phyloP scores from a whole-genome alignment of 2,329 filamentous ascomycete genomes.

The Claviceps sp. region DNA sequence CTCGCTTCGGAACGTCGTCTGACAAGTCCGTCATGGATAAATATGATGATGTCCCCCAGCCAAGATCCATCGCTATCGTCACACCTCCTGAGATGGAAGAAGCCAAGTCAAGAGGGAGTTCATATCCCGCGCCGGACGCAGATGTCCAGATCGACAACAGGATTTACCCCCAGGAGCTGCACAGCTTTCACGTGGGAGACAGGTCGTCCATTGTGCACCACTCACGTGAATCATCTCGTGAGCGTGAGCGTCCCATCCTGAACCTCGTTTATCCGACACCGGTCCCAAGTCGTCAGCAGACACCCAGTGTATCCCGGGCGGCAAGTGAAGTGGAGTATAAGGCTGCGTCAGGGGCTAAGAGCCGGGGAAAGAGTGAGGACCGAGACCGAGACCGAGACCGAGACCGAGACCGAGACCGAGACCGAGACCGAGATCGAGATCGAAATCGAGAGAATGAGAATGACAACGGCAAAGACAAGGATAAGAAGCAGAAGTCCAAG shows the following conservation, averaged over 20 bases:
- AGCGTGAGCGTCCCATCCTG: constrained; percentile 42
- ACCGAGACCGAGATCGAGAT: not conserved
- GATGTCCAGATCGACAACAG: constrained; percentile 49
- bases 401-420: not conserved
- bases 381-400: not conserved
- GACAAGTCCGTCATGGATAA: constrained; percentile 42
- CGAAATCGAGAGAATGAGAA: not conserved
- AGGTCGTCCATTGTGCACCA: constrained; percentile 22
- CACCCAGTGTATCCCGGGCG: constrained; percentile 23
- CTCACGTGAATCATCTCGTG: constrained; percentile 38
- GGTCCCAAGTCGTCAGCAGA: constrained; percentile 24
- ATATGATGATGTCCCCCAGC: constrained; percentile 28
- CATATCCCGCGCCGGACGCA: constrained; percentile 46
- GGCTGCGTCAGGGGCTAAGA: not conserved
- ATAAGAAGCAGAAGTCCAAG: constrained; percentile 8
- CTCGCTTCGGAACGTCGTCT: constrained; percentile 33
- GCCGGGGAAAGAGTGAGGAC: not conserved
- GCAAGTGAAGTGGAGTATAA: not conserved
- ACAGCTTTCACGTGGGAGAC: constrained; percentile 19
- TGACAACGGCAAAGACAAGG: constrained; percentile 1
- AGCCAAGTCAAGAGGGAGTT: constrained; percentile 26
- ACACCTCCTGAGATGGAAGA: constrained; percentile 40
- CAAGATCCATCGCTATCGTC: constrained; percentile 32
- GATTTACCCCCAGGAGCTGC: constrained; percentile 39
- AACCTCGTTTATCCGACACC: constrained; percentile 51